Base-by-base conservation (phyloP, 495 filamentous ascomycete species). In the Glutinoglossum americanum region DNA sequence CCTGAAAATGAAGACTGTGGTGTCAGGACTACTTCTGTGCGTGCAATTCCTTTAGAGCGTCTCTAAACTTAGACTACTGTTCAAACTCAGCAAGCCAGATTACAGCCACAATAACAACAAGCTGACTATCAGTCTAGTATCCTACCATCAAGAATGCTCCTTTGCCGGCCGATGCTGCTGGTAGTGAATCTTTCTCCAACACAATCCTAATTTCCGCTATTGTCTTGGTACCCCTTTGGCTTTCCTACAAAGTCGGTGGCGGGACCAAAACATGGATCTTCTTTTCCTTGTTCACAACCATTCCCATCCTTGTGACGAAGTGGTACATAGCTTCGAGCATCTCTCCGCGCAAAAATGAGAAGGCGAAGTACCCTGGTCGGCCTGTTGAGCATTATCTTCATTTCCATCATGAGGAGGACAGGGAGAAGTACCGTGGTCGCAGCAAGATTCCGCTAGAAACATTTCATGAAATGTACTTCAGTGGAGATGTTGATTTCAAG, bases 401-500 rank as follows among this genome's bases (percentile, higher is more conserved):
- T 44, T 94, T 94, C 76, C 83, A 87, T 72, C 84, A 80, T 60
- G 74, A 80, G 59, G 76, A 74, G 55, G 84, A 94, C 68, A 70
- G 76, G 62, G 68, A 74, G 59, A 86, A 80, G 69, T 94, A 85
- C 72, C 71, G 74, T 64, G 87, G 87, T 68, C 73, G 72, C 64
- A 85, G 76, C 72, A 87, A 84, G 71, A 88, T 93, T 60, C 83
- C 87, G 54, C 80, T 92, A 75, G 77, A 86, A 71, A 88, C 84
- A 48, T 93, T 93, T 73, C 78, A 87, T 60, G 85, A 92, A 68
- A 89, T 82, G 83, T 92, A 89, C 73, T 89, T 92, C 66, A 81
- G 85, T 63, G 83, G 84, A 56, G 77, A 85, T 53, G 87, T 89
- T 59, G 83, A 87, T 62, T 87, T 92, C 74, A 92, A 89, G 64